Base-by-base conservation (phyloP, 208 protist species). In the Porcisia deanei region DNA sequence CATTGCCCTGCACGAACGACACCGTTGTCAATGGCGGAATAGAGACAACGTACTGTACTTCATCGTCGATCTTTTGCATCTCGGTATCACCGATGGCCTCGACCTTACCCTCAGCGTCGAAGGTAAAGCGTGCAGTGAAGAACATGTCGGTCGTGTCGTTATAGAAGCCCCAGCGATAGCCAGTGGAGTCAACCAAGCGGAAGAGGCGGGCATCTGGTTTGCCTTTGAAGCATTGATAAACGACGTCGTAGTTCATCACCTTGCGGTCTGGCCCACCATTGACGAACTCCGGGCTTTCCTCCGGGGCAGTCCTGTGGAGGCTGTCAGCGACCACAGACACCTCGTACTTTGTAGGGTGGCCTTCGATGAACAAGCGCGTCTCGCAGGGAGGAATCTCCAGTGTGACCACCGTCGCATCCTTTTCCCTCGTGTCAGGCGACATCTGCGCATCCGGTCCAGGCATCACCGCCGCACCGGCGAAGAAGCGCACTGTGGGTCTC, bases 191-290 rank as follows among this genome's bases (percentile, higher is more conserved):
- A 10, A 91, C 83, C 55, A 95, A 79, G 59, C 91, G 91, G 77
- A 88, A 95, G 43, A 95, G 88, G 22, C 89, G 77, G 14, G 83
- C 91, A 34, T 92, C 87, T 37, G 85, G 88, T 45, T 81, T 81
- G 69, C 88, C 83, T 78, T 91, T 88, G 72, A 92, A 92, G 82
- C 83, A 88, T n/a, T 80, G 80, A 80, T 82, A 92, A 16, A 87
- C 83, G 54, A 88, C 73, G 72, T 90, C 73, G 73, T 87, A 79
- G 61, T 77, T 72, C 57, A 92, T 79, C n/a, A 92, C 61, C 55
- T 47, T 41, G 22, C 34, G 63, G 80, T 92, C 88, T 22, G 91
- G 91, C 47, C 71, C 77, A 22, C 78, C 80, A 66, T 87, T 87
- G 67, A 82, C 76, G 81, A 88, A 95, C 34, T 73, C 53, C 25